Evolutionary conservation across 306 rosid genomes (phyloP).

Genomic region (Glycine soja): DNA sequence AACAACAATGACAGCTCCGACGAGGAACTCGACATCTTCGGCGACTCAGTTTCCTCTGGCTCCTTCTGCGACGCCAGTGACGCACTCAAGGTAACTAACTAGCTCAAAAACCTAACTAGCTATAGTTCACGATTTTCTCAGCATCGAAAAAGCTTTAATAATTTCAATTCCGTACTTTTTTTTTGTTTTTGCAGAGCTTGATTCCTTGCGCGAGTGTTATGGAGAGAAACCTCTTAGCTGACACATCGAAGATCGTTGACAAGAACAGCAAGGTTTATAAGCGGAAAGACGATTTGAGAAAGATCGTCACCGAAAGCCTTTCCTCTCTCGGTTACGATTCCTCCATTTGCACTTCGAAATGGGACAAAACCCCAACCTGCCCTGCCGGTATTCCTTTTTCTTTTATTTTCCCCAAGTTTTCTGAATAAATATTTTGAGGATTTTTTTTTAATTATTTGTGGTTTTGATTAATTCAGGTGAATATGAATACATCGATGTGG

Average conservation of each 20-base stretch:
- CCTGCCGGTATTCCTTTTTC: conserved; percentile 71
- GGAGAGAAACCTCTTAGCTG: conserved; percentile 94
- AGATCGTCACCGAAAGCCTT: conserved; percentile 70
- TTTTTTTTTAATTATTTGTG: neutral
- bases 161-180: neutral
- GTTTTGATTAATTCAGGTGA: conserved; percentile 68
- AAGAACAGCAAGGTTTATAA: conserved; percentile 67
- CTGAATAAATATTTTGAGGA: neutral
- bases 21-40: conserved; percentile 79
- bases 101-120: conserved; percentile 1
- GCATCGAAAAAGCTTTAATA: neutral
- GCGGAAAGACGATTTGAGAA: conserved; percentile 75
- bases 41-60: conserved; percentile 62
- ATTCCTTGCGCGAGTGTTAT: conserved; percentile 75
- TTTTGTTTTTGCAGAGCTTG: conserved; percentile 58
- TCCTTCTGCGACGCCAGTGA: conserved; percentile 74
- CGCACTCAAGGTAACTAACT: conserved; percentile 68
- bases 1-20: conserved; percentile 88
- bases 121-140: conserved; percentile 24
- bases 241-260: conserved; percentile 85
- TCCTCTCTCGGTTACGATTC: conserved; percentile 79
- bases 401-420: neutral
- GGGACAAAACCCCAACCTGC: conserved; percentile 78
- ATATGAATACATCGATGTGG: conserved; percentile 89
- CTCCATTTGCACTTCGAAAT: conserved; percentile 84